Percentiles rank a stretch among this genome's conserved stretches.
phyloP scores from a whole-genome alignment of 73 alveolate genomes.

The Effrenium voratum region DNA sequence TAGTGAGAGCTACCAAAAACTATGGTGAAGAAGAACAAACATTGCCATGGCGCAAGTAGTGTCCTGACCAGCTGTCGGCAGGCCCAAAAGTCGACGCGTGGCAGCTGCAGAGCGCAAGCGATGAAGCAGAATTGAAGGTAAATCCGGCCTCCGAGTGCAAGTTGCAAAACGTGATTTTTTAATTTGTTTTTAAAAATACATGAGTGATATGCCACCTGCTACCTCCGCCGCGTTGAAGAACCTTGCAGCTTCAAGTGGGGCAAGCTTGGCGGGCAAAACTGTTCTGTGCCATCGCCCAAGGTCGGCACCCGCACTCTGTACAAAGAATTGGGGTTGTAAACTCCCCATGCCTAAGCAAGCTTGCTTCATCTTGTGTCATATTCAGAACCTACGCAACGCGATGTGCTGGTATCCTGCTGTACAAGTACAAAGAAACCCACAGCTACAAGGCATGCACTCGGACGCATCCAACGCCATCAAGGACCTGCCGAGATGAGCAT shows the following conservation, averaged over 20 bases:
- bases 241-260: not conserved
- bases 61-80: slow-evolving; percentile 49
- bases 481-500: not conserved
- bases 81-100: slow-evolving; percentile 29
- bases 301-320: not conserved
- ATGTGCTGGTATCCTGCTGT: no score
- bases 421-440: not conserved
- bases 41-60: no score
- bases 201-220: not conserved
- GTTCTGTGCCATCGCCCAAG: not conserved
- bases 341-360: slow-evolving; percentile 51
- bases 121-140: not conserved
- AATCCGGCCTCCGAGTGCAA: not conserved
- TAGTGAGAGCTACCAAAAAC: no score
- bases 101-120: not conserved
- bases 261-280: no score
- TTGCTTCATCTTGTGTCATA: not conserved
- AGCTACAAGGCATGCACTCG: not conserved
- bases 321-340: slow-evolving; percentile 32
- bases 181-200: no score
- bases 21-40: no score
- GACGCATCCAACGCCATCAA: not conserved
- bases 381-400: not conserved
- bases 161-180: no score
- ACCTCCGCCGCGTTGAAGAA: not conserved